These are phyloP conservation scores for Amanita thiersii DNA, from an alignment of 768 basidiomycete genomes.

Conservation along the genomic window DNA sequence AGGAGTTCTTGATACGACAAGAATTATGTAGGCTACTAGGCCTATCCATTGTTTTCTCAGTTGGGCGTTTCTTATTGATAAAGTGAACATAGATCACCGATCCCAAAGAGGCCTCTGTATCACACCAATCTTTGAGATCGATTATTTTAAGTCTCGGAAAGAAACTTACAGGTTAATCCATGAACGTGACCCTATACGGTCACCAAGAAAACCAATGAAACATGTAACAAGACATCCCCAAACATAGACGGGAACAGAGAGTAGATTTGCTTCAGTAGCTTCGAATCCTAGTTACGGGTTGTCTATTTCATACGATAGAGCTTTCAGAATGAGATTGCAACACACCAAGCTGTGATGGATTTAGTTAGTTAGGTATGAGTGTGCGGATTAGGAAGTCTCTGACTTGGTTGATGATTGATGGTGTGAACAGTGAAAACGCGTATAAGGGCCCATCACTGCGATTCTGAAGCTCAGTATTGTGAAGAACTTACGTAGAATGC, in stretches of 20 bases:
- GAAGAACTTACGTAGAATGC: background rate
- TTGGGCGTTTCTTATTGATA: background rate
- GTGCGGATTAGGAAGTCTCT: background rate
- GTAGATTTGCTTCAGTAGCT: constrained; percentile 61
- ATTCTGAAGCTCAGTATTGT: constrained; percentile 4
- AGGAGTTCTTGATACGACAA: constrained; percentile 51
- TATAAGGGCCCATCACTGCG: constrained; percentile 47
- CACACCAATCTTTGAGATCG: background rate
- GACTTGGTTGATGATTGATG: constrained; percentile 53
- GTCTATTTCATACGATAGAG: background rate
- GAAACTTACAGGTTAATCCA: constrained; percentile 53
- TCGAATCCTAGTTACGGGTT: constrained; percentile 33
- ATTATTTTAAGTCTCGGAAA: background rate
- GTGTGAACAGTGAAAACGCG: constrained; percentile 43
- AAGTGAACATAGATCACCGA: constrained; percentile 14
- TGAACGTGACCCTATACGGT: constrained; percentile 46
- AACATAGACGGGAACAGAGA: constrained; percentile 72
- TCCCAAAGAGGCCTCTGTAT: constrained; percentile 18
- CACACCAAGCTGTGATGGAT: background rate
- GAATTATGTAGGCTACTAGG: constrained; percentile 56
- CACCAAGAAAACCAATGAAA: constrained; percentile 52
- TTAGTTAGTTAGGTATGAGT: background rate
- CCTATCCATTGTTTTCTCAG: constrained; percentile 17
- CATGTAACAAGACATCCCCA: constrained; percentile 67
- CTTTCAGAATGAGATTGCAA: background rate